These are phyloP conservation scores for Cercospora nicotianae DNA, from an alignment of 2,329 filamentous ascomycete species.

Conservation along the genomic window DNA sequence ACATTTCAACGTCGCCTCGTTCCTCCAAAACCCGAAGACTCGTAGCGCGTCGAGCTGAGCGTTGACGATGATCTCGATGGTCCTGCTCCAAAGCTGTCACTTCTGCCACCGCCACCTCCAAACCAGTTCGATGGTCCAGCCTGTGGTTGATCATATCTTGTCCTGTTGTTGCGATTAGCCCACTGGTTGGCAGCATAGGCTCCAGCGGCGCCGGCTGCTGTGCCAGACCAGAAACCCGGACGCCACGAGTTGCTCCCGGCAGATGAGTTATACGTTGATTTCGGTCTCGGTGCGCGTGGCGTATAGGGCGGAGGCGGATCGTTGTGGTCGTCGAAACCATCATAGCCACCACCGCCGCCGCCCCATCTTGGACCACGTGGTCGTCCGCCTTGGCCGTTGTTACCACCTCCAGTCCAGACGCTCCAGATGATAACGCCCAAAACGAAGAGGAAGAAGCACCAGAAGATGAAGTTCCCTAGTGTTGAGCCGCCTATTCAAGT, in stretches of 20 bases:
- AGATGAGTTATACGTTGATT: slow-evolving; percentile 15
- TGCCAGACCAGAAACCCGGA: slow-evolving; percentile 73
- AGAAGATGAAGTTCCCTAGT: slow-evolving; percentile 14
- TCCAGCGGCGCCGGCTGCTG: slow-evolving; percentile 63
- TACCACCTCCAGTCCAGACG: slow-evolving; percentile 28
- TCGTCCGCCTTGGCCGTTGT: slow-evolving; percentile 18
- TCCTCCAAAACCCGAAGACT: slow-evolving; percentile 40
- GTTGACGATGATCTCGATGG: slow-evolving; percentile 21
- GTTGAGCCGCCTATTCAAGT: slow-evolving; percentile 2
- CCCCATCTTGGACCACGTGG: slow-evolving; percentile 31
- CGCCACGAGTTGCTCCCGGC: slow-evolving; percentile 55
- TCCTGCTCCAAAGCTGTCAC: slow-evolving; percentile 21
- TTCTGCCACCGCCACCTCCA: slow-evolving; percentile 22
- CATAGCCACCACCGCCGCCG: slow-evolving; percentile 44
- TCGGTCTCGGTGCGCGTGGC: slow-evolving; percentile 28
- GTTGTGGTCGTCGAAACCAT: slow-evolving; percentile 48
- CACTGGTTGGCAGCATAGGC: slow-evolving; percentile 29
- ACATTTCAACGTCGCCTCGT: slow-evolving; percentile 25
- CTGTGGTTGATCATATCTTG: slow-evolving; percentile 35
- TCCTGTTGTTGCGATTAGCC: slow-evolving; percentile 26
- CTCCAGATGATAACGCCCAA: slow-evolving; percentile 35
- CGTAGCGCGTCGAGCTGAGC: slow-evolving; percentile 36
- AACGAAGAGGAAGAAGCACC: slow-evolving; percentile 30
- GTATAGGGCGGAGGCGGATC: slow-evolving; percentile 54
- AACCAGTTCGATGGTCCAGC: slow-evolving; percentile 38